Evolutionary conservation across 164 flowering plant species (phyloP).

Genomic region (Tinospora cordifolia): DNA sequence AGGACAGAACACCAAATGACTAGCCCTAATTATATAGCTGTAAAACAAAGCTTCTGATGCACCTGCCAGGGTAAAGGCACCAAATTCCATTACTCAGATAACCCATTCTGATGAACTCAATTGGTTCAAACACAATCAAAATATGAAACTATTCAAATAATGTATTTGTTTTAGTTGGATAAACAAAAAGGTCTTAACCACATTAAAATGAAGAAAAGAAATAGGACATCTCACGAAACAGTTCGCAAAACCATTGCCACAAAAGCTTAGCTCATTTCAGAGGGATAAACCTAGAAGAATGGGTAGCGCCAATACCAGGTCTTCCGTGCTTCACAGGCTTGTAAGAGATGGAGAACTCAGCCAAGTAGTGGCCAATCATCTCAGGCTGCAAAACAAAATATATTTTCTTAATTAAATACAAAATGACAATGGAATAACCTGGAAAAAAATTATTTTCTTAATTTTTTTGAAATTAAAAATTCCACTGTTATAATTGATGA

Average conservation of each 20-base stretch:
- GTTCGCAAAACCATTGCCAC: background rate
- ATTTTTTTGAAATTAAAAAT: no score
- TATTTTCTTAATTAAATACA: background rate
- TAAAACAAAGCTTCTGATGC: no score
- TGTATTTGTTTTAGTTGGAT: no score
- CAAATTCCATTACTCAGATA: no score
- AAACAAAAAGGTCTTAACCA: background rate
- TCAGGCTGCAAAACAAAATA: constrained; percentile 30
- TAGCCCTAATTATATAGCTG: no score
- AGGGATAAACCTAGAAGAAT: constrained; percentile 54
- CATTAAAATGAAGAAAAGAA: background rate
- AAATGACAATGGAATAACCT: background rate
- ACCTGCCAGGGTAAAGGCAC: no score
- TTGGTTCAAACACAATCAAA: no score
- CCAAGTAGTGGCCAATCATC: constrained; percentile 60
- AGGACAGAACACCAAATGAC: no score
- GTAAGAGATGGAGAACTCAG: constrained; percentile 60
- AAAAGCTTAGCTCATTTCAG: constrained; percentile 19
- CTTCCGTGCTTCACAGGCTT: constrained; percentile 73
- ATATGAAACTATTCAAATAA: no score
- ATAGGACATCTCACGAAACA: background rate
- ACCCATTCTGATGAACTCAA: no score
- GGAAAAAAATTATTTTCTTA: background rate
- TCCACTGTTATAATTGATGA: no score
- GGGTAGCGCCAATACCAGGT: constrained; percentile 74